Evolutionary conservation across 352 stramenopile species (phyloP).

Genomic region (Phytopythium mirpurense): DNA sequence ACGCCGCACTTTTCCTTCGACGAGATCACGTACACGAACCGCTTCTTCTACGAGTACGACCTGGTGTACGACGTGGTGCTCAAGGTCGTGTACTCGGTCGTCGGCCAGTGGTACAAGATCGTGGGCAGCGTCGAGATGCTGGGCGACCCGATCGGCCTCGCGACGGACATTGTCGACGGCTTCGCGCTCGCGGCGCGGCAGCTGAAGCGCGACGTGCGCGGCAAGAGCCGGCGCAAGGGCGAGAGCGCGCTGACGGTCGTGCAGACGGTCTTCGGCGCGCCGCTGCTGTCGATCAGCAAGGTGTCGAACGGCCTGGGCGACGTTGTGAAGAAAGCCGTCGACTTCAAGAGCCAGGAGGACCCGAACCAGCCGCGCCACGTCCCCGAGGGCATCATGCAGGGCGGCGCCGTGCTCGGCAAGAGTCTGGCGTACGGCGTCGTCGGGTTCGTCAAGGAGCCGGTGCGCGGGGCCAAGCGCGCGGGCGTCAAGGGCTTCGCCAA

Average conservation of each 20-base stretch:
- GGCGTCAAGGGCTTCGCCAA: slow-evolving; percentile 83
- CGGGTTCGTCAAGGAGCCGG: slow-evolving; percentile 79
- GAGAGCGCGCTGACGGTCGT: slow-evolving; percentile 74
- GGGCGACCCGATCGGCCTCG: slow-evolving; percentile 76
- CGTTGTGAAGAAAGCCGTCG: slow-evolving; percentile 78
- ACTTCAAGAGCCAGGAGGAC: slow-evolving; percentile 80
- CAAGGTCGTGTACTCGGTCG: slow-evolving; percentile 65
- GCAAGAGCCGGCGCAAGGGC: slow-evolving; percentile 77
- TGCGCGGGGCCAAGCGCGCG: slow-evolving; percentile 64
- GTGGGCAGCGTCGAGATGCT: slow-evolving; percentile 83
- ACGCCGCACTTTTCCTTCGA: slow-evolving; percentile 77
- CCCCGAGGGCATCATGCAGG: slow-evolving; percentile 66
- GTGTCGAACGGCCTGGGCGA: slow-evolving; percentile 82
- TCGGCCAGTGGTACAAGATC: slow-evolving; percentile 88
- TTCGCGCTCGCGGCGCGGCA: slow-evolving; percentile 76
- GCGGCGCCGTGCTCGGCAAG: slow-evolving; percentile 72
- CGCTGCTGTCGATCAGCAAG: slow-evolving; percentile 72
- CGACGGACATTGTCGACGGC: slow-evolving; percentile 82
- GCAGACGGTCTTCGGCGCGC: slow-evolving; percentile 78
- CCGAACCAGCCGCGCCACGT: slow-evolving; percentile 65
- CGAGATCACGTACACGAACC: slow-evolving; percentile 69
- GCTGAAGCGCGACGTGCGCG: slow-evolving; percentile 72
- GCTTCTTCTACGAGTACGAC: slow-evolving; percentile 86
- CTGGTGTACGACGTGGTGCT: slow-evolving; percentile 68
- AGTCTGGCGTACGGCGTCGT: slow-evolving; percentile 69